phyloP scores from a whole-genome alignment of 1,284 basidiomycete genomes.

The Retiboletus flavoniger region DNA sequence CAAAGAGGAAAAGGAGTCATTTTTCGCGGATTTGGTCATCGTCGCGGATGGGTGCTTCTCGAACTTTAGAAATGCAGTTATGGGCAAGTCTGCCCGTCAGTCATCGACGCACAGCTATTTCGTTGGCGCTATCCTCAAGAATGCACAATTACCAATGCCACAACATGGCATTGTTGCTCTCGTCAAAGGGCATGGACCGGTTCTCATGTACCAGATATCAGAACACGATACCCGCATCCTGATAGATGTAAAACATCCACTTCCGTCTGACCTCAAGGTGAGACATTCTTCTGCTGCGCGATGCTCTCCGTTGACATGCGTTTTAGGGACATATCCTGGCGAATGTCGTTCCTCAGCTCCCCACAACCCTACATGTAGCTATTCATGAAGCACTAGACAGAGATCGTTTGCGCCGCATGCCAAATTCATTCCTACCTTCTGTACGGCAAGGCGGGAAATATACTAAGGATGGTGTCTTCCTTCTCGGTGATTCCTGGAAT shows the following conservation, averaged over 20 bases:
- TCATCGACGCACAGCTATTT: slow-evolving; percentile 64
- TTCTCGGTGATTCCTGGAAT: slow-evolving; percentile 97
- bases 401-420: slow-evolving; percentile 87
- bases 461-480: slow-evolving; percentile 73
- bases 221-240: slow-evolving; percentile 85
- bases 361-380: slow-evolving; percentile 61
- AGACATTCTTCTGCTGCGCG: slow-evolving; percentile 15
- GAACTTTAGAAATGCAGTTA: slow-evolving; percentile 63
- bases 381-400: slow-evolving; percentile 63
- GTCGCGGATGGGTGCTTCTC: slow-evolving; percentile 96
- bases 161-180: slow-evolving; percentile 78
- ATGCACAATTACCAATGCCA: slow-evolving; percentile 65
- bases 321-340: slow-evolving; percentile 64
- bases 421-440: slow-evolving; percentile 92
- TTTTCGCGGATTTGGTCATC: slow-evolving; percentile 79
- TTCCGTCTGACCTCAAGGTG: slow-evolving; percentile 82
- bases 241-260: slow-evolving; percentile 85
- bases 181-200: slow-evolving; percentile 61
- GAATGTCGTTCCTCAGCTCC: slow-evolving; percentile 79
- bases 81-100: slow-evolving; percentile 42
- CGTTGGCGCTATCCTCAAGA: slow-evolving; percentile 66
- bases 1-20: slow-evolving; percentile 47
- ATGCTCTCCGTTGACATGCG: background rate
- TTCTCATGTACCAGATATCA: slow-evolving; percentile 80
- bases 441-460: slow-evolving; percentile 68